phyloP scores from a whole-genome alignment of 192 early-diverging fungal genomes.

The Thoreauomyces humboldtii region DNA sequence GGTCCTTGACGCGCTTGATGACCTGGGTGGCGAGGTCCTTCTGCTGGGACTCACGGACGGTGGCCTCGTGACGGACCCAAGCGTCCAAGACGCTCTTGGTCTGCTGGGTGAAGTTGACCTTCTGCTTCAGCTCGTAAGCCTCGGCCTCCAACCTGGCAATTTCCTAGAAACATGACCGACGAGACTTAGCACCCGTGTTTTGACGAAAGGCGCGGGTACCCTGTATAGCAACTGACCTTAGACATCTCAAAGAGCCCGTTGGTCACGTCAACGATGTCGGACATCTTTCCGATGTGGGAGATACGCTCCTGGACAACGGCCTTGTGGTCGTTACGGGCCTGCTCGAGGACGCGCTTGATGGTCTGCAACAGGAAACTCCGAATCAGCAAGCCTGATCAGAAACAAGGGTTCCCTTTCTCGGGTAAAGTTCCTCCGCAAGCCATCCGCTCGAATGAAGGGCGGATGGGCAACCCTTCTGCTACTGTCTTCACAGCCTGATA shows the following conservation, averaged over 20 bases:
- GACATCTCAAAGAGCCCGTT: conserved; percentile 92
- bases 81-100: conserved; percentile 88
- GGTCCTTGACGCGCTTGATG: conserved; percentile 74
- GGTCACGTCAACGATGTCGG: conserved; percentile 90
- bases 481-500: too few species aligned
- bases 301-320: conserved; percentile 85
- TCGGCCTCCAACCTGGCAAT: conserved; percentile 91
- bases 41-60: conserved; percentile 91
- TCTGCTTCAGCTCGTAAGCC: conserved; percentile 93
- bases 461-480: too few species aligned
- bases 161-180: too few species aligned
- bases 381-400: too few species aligned
- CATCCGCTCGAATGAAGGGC: too few species aligned
- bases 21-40: conserved; percentile 78
- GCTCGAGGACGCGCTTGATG: conserved; percentile 75
- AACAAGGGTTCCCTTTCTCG: too few species aligned
- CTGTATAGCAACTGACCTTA: conserved; percentile 54
- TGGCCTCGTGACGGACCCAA: conserved; percentile 95
- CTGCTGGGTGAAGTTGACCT: conserved; percentile 73
- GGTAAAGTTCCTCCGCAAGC: too few species aligned
- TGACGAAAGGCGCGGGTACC: too few species aligned
- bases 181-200: too few species aligned
- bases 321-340: conserved; percentile 91
- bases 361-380: conserved; percentile 59
- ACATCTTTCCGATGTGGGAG: conserved; percentile 85